A percentile compares a stretch with the other conserved stretches of the same genome.
These are phyloP conservation scores for Acorus gramineus DNA, from an alignment of 106 monocot genomes.

Conservation along the genomic window DNA sequence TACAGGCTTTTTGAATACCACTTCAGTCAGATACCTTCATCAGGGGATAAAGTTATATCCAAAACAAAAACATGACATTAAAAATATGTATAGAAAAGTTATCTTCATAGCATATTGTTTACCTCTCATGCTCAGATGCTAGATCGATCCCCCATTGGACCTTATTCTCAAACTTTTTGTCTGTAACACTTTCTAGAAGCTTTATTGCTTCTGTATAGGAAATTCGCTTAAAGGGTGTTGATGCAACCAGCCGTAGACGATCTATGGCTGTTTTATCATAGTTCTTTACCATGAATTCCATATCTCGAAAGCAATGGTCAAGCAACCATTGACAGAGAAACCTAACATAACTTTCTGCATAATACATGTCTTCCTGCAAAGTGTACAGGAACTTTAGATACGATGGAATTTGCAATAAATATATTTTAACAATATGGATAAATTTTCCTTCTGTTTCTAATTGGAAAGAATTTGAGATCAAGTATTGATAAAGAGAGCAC, in stretches of 20 bases:
- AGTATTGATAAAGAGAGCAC: too few relatives aligned
- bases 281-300: conserved; percentile 75
- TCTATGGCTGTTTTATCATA: conserved; percentile 62
- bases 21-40: conserved; percentile 68
- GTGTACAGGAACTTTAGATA: neutral
- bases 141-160: conserved; percentile 79
- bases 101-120: neutral
- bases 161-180: conserved; percentile 66
- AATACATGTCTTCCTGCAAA: conserved; percentile 75
- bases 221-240: conserved; percentile 50
- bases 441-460: too few relatives aligned
- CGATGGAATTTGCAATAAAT: neutral
- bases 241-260: conserved; percentile 58
- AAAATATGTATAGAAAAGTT: too few relatives aligned
- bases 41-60: neutral
- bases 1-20: conserved; percentile 66
- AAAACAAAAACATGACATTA: too few relatives aligned
- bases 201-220: conserved; percentile 69
- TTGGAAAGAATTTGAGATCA: too few relatives aligned
- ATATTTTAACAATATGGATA: neutral
- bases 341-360: conserved; percentile 59
- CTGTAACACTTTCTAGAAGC: conserved; percentile 48
- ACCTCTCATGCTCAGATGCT: conserved; percentile 88
- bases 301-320: conserved; percentile 55
- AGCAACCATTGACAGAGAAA: conserved; percentile 75